Evolutionary conservation across 345 rosid species (phyloP).

Genomic region (Dovyalis caffra): DNA sequence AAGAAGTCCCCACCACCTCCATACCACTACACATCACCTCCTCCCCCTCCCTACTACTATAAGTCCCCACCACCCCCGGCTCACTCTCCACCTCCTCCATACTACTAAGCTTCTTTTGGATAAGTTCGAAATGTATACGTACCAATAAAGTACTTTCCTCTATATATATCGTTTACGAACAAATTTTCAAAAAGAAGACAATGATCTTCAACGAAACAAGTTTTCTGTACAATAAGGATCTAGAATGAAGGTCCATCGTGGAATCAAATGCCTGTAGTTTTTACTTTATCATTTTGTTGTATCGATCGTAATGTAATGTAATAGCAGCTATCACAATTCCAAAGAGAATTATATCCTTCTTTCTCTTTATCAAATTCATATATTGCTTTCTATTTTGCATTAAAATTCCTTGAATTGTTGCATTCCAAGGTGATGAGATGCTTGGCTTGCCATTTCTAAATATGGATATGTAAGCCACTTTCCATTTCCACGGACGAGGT

Average conservation of each 20-base stretch:
- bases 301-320: background rate
- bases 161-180: background rate
- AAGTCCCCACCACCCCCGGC: background rate
- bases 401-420: too few relatives aligned
- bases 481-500: background rate
- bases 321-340: background rate
- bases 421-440: too few relatives aligned
- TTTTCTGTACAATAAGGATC: background rate
- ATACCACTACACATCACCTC: background rate
- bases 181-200: background rate
- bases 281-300: background rate
- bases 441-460: too few relatives aligned
- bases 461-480: too few relatives aligned
- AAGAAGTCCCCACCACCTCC: background rate
- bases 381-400: background rate
- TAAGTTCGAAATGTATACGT: background rate
- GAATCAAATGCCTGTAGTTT: too few relatives aligned
- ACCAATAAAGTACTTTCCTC: background rate
- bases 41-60: background rate
- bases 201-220: background rate
- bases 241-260: background rate
- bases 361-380: background rate
- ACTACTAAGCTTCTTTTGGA: background rate
- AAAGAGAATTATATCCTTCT: background rate
- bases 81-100: background rate